These are phyloP conservation scores for Cyclotella choctawhatcheeana DNA, from an alignment of 108 stramenopile genomes.

Conservation along the genomic window DNA sequence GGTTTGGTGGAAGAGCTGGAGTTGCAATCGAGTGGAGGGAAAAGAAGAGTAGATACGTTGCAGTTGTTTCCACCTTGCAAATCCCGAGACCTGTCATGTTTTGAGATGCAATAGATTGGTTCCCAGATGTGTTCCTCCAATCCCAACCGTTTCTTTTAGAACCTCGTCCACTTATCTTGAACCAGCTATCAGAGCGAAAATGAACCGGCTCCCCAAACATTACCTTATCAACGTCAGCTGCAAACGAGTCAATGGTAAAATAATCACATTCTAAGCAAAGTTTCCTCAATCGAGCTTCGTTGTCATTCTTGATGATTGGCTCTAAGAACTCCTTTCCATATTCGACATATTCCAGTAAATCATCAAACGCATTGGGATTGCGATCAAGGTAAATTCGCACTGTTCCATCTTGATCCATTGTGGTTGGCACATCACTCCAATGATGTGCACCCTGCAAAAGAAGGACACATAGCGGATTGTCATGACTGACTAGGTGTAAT, in stretches of 20 bases:
- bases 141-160: neutral
- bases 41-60: constrained; percentile 27
- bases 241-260: neutral
- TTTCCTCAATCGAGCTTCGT: neutral
- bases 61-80: constrained; percentile 20
- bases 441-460: neutral
- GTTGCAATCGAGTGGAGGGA: constrained; percentile 26
- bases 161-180: neutral
- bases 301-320: no score
- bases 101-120: neutral
- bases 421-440: constrained; percentile 1
- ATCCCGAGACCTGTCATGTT: neutral
- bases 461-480: neutral
- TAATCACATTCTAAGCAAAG: constrained; percentile 1
- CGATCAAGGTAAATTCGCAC: constrained; percentile 30
- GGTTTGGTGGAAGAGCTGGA: neutral
- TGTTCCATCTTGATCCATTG: neutral
- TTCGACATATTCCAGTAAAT: constrained; percentile 23
- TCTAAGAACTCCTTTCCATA: constrained; percentile 19
- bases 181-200: neutral
- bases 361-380: constrained; percentile 21
- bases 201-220: neutral
- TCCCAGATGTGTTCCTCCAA: neutral
- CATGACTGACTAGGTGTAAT: neutral
- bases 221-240: neutral